These are phyloP conservation scores for Erodium texanum DNA, from an alignment of 441 rosid species.

Conservation along the genomic window DNA sequence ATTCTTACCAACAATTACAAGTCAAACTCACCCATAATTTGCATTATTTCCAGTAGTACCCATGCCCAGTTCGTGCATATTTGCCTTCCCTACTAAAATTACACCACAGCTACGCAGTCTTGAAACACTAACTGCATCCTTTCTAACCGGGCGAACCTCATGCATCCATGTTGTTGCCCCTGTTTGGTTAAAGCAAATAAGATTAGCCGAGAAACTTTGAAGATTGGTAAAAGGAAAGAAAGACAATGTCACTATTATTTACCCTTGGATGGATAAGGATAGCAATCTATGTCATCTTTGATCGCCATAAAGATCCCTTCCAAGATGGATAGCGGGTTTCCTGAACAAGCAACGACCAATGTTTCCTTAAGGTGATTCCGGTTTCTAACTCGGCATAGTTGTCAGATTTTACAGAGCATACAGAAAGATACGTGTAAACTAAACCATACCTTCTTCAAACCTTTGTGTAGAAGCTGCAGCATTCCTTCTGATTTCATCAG, in stretches of 20 bases:
- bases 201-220: neutral
- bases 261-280: conserved; percentile 69
- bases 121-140: conserved; percentile 67
- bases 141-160: conserved; percentile 45
- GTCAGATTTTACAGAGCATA: neutral
- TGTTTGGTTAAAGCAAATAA: conserved; percentile 20
- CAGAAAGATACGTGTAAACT: neutral
- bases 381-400: conserved; percentile 1
- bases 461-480: conserved; percentile 77
- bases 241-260: conserved; percentile 7
- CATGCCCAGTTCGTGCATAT: conserved; percentile 89
- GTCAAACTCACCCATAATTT: conserved; percentile 60
- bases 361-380: conserved; percentile 12
- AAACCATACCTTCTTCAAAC: conserved; percentile 58
- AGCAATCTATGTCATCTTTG: conserved; percentile 84
- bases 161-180: conserved; percentile 86
- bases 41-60: conserved; percentile 87
- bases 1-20: neutral
- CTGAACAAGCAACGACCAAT: conserved; percentile 30
- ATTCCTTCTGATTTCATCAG: conserved; percentile 55
- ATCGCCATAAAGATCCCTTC: conserved; percentile 82
- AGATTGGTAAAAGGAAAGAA: conserved; percentile 9
- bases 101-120: conserved; percentile 72
- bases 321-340: conserved; percentile 61
- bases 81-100: conserved; percentile 81